Percentiles rank a stretch among this genome's conserved stretches.
phyloP scores from a whole-genome alignment of 345 rosid species.

The Firmiana major region DNA sequence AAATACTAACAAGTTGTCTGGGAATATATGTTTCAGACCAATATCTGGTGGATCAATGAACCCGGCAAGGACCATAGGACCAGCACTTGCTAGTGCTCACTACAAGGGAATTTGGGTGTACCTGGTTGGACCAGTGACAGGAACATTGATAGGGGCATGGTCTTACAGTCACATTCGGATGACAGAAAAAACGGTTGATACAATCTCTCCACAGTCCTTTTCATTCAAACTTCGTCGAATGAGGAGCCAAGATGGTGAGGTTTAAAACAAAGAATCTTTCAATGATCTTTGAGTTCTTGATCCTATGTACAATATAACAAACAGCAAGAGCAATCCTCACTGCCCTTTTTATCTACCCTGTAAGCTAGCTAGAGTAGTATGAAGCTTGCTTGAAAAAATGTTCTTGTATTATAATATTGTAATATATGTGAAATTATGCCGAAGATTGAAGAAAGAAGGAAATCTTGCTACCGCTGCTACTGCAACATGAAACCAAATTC shows the following conservation, averaged over 20 bases:
- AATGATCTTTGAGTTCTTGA: not conserved
- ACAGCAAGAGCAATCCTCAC: not conserved
- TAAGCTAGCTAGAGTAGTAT: not conserved
- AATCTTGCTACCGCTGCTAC: not conserved
- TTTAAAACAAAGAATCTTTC: conserved; percentile 14
- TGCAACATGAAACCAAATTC: not conserved
- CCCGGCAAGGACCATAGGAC: conserved; percentile 56
- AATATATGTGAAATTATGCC: not conserved
- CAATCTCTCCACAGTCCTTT: conserved; percentile 23
- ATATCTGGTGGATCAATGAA: conserved; percentile 58
- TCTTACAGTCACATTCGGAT: conserved; percentile 34
- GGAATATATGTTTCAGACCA: conserved; percentile 31
- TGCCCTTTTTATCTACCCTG: not conserved
- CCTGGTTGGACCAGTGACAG: conserved; percentile 40
- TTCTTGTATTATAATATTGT: not conserved
- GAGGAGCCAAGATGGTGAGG: conserved; percentile 16
- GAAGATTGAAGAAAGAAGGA: not conserved
- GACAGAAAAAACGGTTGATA: conserved; percentile 21
- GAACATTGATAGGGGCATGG: conserved; percentile 43
- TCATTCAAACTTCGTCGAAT: conserved; percentile 25
- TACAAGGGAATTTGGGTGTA: conserved; percentile 52
- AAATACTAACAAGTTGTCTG: conserved; percentile 10
- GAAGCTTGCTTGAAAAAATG: not conserved
- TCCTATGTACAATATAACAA: not conserved
- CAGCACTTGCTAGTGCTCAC: conserved; percentile 44